Percentiles rank a stretch among this genome's conserved stretches.
Evolutionary conservation across 1,284 basidiomycete species (phyloP).

Genomic region (Marasmius tenuissimus): DNA sequence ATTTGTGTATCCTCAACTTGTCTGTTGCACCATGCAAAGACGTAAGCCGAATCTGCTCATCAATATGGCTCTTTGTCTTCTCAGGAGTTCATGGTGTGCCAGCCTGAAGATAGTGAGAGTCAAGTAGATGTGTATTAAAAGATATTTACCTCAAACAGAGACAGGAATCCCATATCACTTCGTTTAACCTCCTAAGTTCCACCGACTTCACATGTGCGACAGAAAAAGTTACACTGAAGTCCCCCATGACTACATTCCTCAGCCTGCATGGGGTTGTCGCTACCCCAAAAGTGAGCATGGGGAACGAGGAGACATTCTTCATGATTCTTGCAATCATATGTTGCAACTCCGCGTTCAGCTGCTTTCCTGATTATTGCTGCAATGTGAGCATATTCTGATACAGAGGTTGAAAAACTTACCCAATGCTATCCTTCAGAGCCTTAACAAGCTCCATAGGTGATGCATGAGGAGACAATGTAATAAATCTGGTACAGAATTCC

Average conservation of each 20-base stretch:
- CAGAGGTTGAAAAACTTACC: no score
- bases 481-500: neutral
- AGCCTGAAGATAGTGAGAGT: neutral
- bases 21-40: conserved; percentile 28
- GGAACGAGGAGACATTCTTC: conserved; percentile 1
- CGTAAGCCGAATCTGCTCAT: neutral
- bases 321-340: neutral
- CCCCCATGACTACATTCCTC: conserved; percentile 31
- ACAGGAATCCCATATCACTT: conserved; percentile 19
- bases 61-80: neutral
- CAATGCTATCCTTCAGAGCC: no score
- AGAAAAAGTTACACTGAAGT: conserved; percentile 18
- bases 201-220: conserved; percentile 23
- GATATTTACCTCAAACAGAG: neutral
- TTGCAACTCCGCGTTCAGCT: neutral
- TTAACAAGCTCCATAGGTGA: neutral
- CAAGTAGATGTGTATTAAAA: no score
- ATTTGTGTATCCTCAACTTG: conserved; percentile 26
- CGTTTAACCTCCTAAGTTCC: conserved; percentile 18
- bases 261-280: no score
- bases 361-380: neutral
- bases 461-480: neutral
- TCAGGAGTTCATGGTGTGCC: neutral
- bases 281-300: conserved; percentile 18
- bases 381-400: no score